Base-by-base conservation (phyloP, 2,329 filamentous ascomycete genomes). In the Penicillium sp. region DNA sequence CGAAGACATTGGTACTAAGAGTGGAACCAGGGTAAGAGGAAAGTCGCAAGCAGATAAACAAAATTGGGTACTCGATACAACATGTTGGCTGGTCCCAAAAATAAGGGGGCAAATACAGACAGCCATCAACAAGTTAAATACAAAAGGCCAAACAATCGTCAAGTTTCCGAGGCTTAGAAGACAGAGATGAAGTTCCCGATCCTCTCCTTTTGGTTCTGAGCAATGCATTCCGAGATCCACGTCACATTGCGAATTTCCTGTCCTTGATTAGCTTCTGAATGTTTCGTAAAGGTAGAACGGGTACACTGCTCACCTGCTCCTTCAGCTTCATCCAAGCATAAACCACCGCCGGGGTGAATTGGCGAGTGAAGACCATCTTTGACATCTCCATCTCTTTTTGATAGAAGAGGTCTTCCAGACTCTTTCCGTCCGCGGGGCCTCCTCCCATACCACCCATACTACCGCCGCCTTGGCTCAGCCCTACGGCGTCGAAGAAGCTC, bases 191-290 rank as follows among this genome's bases (percentile, higher is more conserved):
- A 98, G 74, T 97, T 98, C 61, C 88, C 87, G 68, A 98, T 97
- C 67, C 93, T 83, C 72, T 98, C 93, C 77, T 98, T 98, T 74
- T 98, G 93, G 76, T 95, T 96, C 74, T 98, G 93, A 47, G 93
- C 93, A 80, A 98, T 98, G 75, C 93, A 98, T 73, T 98, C 93
- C 24, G 93, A 86, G 70, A 98, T 98, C 93, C 93, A 98, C 44
- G 93, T 97, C 65, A 98, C 95, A 73, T 98, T 98, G 57, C 93
- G 87, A 63, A 97, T 96, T 86, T 98, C 93, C 90, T 97, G 3
- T 18, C 25, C 6, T 29, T 9, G 49, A 32, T 73, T 53, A 71
- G 63, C 42, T 46, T 29, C 11, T 32, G 37, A 11, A 18, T 18
- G 18, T 18, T 18, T 18, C 18, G 18, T 18, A 18, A 18, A 18